Percentiles rank a stretch among this genome's conserved stretches.
phyloP scores from a whole-genome alignment of 2,329 filamentous ascomycete genomes.

The Colletotrichum tofieldiae region DNA sequence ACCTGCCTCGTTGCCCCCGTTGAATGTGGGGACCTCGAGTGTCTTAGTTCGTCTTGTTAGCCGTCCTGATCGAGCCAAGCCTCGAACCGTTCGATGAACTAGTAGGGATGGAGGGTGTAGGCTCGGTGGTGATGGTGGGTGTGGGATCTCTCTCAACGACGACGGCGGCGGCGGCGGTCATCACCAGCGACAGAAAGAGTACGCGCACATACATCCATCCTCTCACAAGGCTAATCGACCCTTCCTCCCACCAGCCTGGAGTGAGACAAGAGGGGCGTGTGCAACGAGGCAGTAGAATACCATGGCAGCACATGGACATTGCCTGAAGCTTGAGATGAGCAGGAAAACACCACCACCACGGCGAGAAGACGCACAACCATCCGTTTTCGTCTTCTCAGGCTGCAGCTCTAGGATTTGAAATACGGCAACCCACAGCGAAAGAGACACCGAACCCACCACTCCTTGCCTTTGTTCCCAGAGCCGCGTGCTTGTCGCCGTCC shows the following conservation, averaged over 20 bases:
- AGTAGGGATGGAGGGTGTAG: conserved; percentile 38
- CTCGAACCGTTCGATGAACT: conserved; percentile 38
- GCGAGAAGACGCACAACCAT: neutral
- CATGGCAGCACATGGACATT: conserved; percentile 31
- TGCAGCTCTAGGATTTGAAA: conserved; percentile 11
- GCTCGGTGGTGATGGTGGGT: conserved; percentile 20
- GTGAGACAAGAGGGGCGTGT: conserved; percentile 32
- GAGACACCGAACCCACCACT: neutral
- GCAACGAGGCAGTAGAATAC: conserved; percentile 14
- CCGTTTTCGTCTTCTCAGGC: neutral
- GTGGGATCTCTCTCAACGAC: conserved; percentile 15
- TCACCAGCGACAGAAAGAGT: neutral
- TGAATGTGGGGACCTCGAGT: conserved; percentile 30
- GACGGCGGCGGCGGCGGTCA: neutral
- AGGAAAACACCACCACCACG: conserved; percentile 18
- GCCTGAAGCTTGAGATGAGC: conserved; percentile 10
- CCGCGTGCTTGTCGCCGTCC: conserved; percentile 22
- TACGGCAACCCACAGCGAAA: conserved; percentile 6
- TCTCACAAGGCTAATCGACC: conserved; percentile 10
- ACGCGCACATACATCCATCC: conserved; percentile 11
- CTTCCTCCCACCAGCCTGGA: conserved; percentile 4
- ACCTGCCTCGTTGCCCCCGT: conserved; percentile 26
- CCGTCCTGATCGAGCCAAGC: conserved; percentile 38
- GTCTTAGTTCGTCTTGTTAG: conserved; percentile 26
- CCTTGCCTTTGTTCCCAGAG: conserved; percentile 6